phyloP scores from a whole-genome alignment of 148 eudicot genomes.

The Arbutus unedo region DNA sequence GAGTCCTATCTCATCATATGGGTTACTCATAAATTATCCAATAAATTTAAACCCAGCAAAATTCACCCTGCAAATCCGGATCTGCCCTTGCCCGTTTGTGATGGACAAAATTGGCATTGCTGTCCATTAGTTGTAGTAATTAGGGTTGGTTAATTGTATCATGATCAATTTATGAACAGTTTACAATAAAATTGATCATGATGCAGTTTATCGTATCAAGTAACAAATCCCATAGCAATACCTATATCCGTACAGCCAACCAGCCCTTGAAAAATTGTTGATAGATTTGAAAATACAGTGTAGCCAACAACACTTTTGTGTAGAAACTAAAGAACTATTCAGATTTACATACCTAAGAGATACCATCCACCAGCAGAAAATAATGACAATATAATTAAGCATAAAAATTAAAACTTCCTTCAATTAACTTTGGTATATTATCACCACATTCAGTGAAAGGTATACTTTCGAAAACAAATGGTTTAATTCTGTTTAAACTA shows the following conservation, averaged over 20 bases:
- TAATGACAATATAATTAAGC: background rate
- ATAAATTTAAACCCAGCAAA: too few relatives aligned
- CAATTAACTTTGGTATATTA: background rate
- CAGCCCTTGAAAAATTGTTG: background rate
- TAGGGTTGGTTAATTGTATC: too few relatives aligned
- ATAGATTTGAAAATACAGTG: background rate
- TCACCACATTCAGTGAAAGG: background rate
- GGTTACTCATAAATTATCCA: too few relatives aligned
- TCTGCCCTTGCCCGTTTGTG: too few relatives aligned
- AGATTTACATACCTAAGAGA: background rate
- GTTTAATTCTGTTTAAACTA: background rate
- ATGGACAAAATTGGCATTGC: too few relatives aligned
- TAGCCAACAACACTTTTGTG: background rate
- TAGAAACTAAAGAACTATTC: background rate
- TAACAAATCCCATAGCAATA: background rate
- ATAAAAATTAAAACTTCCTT: background rate
- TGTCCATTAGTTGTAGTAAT: too few relatives aligned
- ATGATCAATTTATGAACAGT: too few relatives aligned
- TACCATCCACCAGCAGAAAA: background rate
- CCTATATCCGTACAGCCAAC: background rate
- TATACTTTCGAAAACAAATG: background rate
- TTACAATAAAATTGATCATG: too few relatives aligned
- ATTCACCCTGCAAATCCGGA: too few relatives aligned
- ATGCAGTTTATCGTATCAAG: too few relatives aligned
- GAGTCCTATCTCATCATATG: too few relatives aligned